Percentiles rank a stretch among this genome's conserved stretches.
Evolutionary conservation across 148 eudicot genomes (phyloP).

Genomic region (Hydrangea macrophylla): DNA sequence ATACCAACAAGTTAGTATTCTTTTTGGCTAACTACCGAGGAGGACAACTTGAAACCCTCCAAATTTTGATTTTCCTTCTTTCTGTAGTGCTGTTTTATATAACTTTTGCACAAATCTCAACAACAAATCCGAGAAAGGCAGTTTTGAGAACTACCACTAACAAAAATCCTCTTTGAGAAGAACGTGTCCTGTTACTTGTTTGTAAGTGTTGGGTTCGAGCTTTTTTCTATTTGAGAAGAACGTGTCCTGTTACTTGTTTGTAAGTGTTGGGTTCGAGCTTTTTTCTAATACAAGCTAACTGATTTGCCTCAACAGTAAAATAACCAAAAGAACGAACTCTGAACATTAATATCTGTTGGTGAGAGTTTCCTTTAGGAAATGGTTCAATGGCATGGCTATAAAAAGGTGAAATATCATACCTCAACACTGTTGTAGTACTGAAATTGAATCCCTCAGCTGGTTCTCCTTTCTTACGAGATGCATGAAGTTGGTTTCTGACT

Average conservation of each 20-base stretch:
- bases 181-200: not conserved
- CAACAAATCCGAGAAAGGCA: not conserved
- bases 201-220: not conserved
- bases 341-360: not conserved
- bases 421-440: slow-evolving; percentile 76
- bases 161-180: not conserved
- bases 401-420: no score
- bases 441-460: slow-evolving; percentile 76
- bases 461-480: slow-evolving; percentile 76
- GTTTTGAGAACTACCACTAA: not conserved
- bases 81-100: not conserved
- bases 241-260: not conserved
- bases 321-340: not conserved
- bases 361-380: not conserved
- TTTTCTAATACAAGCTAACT: no score
- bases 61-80: not conserved
- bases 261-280: not conserved
- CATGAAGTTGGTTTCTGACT: slow-evolving; percentile 94
- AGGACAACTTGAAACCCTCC: no score
- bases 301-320: no score
- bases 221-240: not conserved
- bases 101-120: not conserved
- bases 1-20: no score
- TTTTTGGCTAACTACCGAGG: no score
- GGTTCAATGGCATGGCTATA: no score